phyloP scores from a whole-genome alignment of 2,329 filamentous ascomycete species.

The Stemphylium vesicarium region DNA sequence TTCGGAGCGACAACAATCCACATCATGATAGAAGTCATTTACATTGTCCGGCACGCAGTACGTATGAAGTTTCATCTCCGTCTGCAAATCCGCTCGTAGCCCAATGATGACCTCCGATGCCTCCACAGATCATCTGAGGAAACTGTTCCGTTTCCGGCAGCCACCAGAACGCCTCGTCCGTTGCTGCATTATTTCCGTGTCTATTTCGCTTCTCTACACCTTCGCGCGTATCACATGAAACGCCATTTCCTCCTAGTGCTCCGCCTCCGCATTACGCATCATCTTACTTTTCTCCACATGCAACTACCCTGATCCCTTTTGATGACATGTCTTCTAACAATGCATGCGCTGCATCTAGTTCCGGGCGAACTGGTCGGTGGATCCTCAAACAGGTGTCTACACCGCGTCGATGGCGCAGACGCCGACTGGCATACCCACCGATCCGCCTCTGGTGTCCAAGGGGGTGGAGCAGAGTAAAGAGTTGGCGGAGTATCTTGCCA shows the following conservation, averaged over 20 bases:
- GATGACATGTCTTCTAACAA: slow-evolving; percentile 29
- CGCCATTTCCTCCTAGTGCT: slow-evolving; percentile 3
- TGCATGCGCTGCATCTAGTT: slow-evolving; percentile 60
- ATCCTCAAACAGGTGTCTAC: slow-evolving; percentile 81
- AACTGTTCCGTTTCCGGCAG: slow-evolving; percentile 15
- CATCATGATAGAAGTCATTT: slow-evolving; percentile 55
- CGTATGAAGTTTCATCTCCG: slow-evolving; percentile 39
- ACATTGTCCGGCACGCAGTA: slow-evolving; percentile 59
- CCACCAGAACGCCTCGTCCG: slow-evolving; percentile 3
- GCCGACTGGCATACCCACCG: slow-evolving; percentile 85
- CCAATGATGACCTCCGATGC: slow-evolving; percentile 9
- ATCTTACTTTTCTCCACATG: neutral
- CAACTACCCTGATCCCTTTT: slow-evolving; percentile 9
- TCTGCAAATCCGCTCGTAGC: neutral
- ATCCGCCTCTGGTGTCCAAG: slow-evolving; percentile 85
- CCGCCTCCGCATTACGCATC: neutral
- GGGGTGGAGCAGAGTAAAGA: slow-evolving; percentile 84
- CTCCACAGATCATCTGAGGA: slow-evolving; percentile 16
- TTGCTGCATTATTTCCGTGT: slow-evolving; percentile 14
- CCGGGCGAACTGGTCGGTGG: slow-evolving; percentile 86
- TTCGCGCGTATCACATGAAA: slow-evolving; percentile 14
- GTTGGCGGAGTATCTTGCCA: slow-evolving; percentile 69
- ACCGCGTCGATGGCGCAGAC: slow-evolving; percentile 67
- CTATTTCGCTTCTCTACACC: slow-evolving; percentile 6
- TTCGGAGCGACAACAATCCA: neutral